Evolutionary conservation across 2,329 filamentous ascomycete species (phyloP).

Genomic region (Penicillium hordei): DNA sequence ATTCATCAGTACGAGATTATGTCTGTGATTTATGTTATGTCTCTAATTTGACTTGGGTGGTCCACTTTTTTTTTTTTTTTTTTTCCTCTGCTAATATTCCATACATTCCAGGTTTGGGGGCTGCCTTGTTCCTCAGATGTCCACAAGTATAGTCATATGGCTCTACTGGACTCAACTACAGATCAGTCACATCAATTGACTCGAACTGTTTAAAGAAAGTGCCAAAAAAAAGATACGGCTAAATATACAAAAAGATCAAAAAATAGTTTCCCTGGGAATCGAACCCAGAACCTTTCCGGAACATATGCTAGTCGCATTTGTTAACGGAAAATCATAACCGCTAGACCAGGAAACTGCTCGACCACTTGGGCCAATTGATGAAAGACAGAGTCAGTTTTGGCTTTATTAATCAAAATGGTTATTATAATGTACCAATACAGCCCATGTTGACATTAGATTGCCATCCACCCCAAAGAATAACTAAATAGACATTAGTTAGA

Average conservation of each 20-base stretch:
- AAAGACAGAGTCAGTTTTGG: rapidly evolving
- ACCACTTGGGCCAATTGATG: constrained; percentile 3
- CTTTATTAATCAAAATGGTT: neutral
- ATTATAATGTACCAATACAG: neutral
- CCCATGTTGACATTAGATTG: neutral
- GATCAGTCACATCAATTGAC: neutral
- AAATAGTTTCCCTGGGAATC: constrained; percentile 14
- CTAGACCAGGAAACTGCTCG: constrained; percentile 12
- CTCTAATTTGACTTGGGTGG: constrained; percentile 3
- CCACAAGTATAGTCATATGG: neutral
- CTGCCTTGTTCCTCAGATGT: neutral
- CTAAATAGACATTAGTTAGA: neutral
- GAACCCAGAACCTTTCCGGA: constrained; percentile 15
- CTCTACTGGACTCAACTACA: neutral
- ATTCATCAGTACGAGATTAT: constrained; percentile 2
- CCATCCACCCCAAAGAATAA: neutral
- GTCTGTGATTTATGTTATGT: constrained; percentile 2
- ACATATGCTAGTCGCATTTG: constrained; percentile 4
- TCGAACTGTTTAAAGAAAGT: neutral
- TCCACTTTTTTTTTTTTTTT: neutral
- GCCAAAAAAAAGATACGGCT: neutral
- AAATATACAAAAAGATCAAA: neutral
- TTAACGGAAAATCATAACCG: constrained; percentile 16
- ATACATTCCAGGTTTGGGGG: neutral
- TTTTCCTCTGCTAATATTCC: neutral